Percentiles rank a stretch among this genome's conserved stretches.
Evolutionary conservation across 2,329 filamentous ascomycete species (phyloP).

Genomic region (Fusarium denticulatum): DNA sequence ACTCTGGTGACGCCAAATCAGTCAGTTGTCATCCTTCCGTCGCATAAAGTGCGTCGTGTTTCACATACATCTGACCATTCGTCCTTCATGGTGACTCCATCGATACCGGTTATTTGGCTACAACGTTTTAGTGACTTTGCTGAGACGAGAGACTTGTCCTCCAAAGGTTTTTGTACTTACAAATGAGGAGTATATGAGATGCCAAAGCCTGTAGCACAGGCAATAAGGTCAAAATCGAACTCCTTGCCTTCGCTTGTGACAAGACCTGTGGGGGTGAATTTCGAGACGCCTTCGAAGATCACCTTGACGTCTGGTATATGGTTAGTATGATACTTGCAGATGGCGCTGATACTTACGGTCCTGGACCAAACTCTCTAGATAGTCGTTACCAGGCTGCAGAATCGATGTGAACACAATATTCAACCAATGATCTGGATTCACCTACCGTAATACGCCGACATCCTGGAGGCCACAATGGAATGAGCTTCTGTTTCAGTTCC

Average conservation of each 20-base stretch:
- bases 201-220: not conserved
- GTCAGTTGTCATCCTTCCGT: too few relatives aligned
- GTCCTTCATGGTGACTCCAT: not conserved
- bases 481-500: not conserved
- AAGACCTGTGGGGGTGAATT: not conserved
- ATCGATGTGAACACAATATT: rapidly evolving
- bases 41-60: too few relatives aligned
- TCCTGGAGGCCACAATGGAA: not conserved
- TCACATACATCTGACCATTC: not conserved
- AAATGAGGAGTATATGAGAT: not conserved
- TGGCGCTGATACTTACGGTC: not conserved
- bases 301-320: not conserved
- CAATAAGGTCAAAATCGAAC: not conserved
- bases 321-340: not conserved
- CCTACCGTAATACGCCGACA: not conserved
- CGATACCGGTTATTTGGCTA: not conserved
- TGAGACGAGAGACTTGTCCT: too few relatives aligned
- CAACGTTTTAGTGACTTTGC: not conserved
- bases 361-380: not conserved
- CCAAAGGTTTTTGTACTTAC: not conserved
- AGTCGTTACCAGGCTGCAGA: not conserved
- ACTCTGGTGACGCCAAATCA: not conserved
- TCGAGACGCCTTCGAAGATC: not conserved
- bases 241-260: not conserved
- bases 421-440: not conserved